phyloP scores from a whole-genome alignment of 2,329 filamentous ascomycete genomes.

The Onygenales sp. region DNA sequence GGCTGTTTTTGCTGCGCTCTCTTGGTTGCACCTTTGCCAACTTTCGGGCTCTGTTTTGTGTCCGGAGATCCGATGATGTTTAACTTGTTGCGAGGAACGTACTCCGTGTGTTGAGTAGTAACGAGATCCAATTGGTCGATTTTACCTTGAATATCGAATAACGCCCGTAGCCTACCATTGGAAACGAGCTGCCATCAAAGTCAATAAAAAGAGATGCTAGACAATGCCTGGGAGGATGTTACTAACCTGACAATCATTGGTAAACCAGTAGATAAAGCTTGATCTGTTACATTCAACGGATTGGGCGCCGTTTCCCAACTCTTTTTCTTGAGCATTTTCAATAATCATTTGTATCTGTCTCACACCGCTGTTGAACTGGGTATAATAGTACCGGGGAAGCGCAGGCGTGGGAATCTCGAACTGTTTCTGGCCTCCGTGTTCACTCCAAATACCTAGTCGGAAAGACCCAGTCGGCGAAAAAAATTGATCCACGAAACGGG shows the following conservation, averaged over 20 bases:
- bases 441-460: constrained; percentile 55
- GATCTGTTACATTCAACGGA: constrained; percentile 68
- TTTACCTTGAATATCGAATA: constrained; percentile 69
- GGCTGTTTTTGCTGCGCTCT: constrained; percentile 38
- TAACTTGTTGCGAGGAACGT: constrained; percentile 58
- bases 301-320: constrained; percentile 54
- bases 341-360: constrained; percentile 77
- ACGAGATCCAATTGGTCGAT: constrained; percentile 80
- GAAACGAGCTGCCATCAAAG: constrained; percentile 55
- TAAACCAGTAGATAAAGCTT: constrained; percentile 82
- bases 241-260: constrained; percentile 70
- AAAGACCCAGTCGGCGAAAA: constrained; percentile 72
- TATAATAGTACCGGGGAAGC: constrained; percentile 79
- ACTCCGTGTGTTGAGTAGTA: constrained; percentile 70
- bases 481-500: constrained; percentile 66
- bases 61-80: constrained; percentile 40
- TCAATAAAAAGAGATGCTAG: not conserved
- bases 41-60: constrained; percentile 49
- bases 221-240: not conserved
- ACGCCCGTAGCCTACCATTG: constrained; percentile 64
- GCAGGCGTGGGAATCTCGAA: constrained; percentile 79
- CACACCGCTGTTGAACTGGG: constrained; percentile 79
- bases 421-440: constrained; percentile 57
- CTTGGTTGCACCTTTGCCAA: constrained; percentile 47
- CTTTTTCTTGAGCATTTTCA: constrained; percentile 54